Base-by-base conservation (phyloP, 306 rosid species). In the Cucurbita pepo region DNA sequence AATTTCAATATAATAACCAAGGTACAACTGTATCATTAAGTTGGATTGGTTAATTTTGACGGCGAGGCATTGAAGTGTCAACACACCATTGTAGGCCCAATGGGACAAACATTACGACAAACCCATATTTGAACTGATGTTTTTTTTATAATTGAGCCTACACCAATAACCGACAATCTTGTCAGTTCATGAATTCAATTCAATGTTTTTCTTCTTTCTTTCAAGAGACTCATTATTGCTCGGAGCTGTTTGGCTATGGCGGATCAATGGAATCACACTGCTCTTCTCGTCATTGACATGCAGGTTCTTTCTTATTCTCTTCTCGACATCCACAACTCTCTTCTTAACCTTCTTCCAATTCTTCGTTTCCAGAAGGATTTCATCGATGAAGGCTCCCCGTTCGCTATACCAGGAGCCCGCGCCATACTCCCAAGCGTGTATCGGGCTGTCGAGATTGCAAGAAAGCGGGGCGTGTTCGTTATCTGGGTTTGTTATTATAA, bases 281-380 rank as follows among this genome's bases (percentile, higher is more conserved):
- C 97, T 77, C 85, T 93, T 45, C 90, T 93, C 40, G 90, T 93
- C 18, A 86, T 94, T 21, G 96, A 87, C 77, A 87, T 90, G 96
- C 97, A 90, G 96, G 98, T 83, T 44, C 76, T 30, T 69, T 76
- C 54, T 60, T 48, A 9, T 56, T 45, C 45, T 40, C 34, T 43
- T 71, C 36, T 30, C 34, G 0, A 30, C 34, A 30, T 30, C 34
- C 34, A 2, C 45, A 52, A 0, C n/a, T 3, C 22, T 22, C 12
- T 16, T 56, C 8, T 25, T n/a, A 4, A 12, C 40, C 47, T 59
- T 45, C 63, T 59, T 74, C 41, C 9, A 16, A n/a, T 14, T n/a
- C 40, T 8, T 71, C 5, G 56, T 79, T 77, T 73, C 71, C 80
- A 94, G 98, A 91, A 59, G 57, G 95, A 87, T 83, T 91, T 94